Evolutionary conservation across 768 basidiomycete species (phyloP).

Genomic region (Tricholoma matsutake): DNA sequence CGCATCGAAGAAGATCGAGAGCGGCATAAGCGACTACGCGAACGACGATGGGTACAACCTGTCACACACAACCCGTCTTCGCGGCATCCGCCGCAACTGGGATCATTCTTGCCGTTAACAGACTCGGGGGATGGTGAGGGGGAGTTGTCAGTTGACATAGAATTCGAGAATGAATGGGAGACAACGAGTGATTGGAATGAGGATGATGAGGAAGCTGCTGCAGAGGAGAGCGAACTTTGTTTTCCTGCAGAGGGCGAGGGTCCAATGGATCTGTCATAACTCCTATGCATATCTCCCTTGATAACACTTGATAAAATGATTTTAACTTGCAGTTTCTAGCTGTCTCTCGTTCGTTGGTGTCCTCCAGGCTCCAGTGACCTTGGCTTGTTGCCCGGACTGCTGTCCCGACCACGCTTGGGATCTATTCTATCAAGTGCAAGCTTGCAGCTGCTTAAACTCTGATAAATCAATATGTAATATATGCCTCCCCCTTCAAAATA

Average conservation of each 20-base stretch:
- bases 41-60: constrained; percentile 90
- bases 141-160: constrained; percentile 69
- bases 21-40: constrained; percentile 87
- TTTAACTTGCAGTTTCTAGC: neutral
- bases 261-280: constrained; percentile 40
- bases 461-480: too few species aligned
- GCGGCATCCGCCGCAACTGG: constrained; percentile 43
- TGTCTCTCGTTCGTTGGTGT: too few species aligned
- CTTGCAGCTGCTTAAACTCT: too few species aligned
- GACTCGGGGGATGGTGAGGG: constrained; percentile 51
- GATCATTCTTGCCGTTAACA: constrained; percentile 59
- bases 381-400: too few species aligned
- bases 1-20: constrained; percentile 93
- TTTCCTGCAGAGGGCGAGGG: constrained; percentile 51
- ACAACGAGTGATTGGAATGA: constrained; percentile 90
- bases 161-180: constrained; percentile 90
- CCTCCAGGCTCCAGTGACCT: too few species aligned
- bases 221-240: constrained; percentile 69
- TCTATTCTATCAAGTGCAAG: too few species aligned
- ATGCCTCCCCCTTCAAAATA: too few species aligned
- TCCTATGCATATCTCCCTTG: neutral
- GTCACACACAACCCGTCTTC: constrained; percentile 50
- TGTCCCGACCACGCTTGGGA: too few species aligned
- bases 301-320: neutral
- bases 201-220: constrained; percentile 79